These are phyloP conservation scores for Sugiyamaella novakii DNA, from an alignment of 1,139 yeast species.

Conservation along the genomic window DNA sequence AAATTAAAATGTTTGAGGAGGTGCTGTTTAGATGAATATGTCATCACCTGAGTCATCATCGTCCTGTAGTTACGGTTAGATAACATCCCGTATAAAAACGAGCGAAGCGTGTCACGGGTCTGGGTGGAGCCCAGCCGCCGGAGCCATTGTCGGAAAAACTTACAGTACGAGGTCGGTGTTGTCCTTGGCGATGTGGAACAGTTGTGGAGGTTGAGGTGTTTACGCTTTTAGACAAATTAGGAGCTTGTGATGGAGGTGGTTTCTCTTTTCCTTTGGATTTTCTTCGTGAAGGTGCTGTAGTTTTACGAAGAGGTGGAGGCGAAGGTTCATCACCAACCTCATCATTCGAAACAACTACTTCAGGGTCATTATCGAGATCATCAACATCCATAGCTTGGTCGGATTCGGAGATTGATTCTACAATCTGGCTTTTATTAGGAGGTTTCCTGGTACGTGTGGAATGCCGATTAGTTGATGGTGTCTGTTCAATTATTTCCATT, in stretches of 20 bases:
- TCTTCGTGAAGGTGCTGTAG: too few relatives aligned
- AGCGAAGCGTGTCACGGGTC: too few relatives aligned
- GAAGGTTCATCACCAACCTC: conserved; percentile 4
- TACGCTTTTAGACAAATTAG: too few relatives aligned
- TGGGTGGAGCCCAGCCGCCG: neutral
- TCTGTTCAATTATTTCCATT: neutral
- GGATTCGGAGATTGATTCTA: neutral
- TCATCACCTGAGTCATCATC: conserved; percentile 11
- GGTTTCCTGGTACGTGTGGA: conserved; percentile 6
- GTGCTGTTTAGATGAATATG: conserved; percentile 6
- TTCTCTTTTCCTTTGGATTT: neutral
- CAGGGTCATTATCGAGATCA: conserved; percentile 5
- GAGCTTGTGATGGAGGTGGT: neutral
- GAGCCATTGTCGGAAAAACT: neutral
- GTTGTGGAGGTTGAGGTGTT: too few relatives aligned
- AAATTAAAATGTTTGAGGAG: too few relatives aligned
- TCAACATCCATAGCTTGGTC: conserved; percentile 7
- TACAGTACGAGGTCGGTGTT: neutral
- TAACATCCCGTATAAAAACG: too few relatives aligned
- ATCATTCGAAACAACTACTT: conserved; percentile 4
- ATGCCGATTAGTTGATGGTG: neutral
- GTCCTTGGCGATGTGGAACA: neutral
- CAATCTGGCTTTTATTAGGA: neutral
- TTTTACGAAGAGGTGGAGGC: conserved; percentile 6
- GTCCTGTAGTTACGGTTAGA: neutral